Percentiles rank a stretch among this genome's conserved stretches.
Conservation (phyloP, 768 basidiomycete species). For the Steccherinum ochraceum region DNA sequence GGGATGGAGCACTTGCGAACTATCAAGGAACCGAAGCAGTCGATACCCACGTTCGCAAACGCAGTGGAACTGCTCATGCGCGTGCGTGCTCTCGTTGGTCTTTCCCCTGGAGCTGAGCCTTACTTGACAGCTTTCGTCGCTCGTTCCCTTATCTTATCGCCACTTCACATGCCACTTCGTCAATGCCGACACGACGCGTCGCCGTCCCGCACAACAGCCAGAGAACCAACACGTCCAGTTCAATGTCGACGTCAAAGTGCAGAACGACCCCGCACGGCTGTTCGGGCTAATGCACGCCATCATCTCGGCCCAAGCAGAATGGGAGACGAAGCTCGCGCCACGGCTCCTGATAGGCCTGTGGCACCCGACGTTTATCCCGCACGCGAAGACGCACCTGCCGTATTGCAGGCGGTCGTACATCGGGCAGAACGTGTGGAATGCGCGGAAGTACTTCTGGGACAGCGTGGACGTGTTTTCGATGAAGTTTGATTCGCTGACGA, state of each 20-base stretch:
- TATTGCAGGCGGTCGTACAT: conserved; percentile 86
- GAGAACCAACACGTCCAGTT: conserved; percentile 73
- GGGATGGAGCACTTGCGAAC: conserved; percentile 79
- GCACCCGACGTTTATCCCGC: conserved; percentile 85
- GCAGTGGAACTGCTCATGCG: conserved; percentile 77
- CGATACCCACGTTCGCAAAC: conserved; percentile 87
- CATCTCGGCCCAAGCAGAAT: conserved; percentile 58
- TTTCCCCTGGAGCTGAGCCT: background rate
- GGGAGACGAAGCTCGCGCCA: conserved; percentile 73
- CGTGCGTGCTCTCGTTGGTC: conserved; percentile 26
- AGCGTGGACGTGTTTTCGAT: conserved; percentile 85
- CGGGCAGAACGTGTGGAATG: conserved; percentile 62
- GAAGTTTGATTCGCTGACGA: conserved; percentile 64
- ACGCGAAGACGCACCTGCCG: conserved; percentile 70
- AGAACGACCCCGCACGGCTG: conserved; percentile 84
- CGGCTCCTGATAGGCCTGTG: conserved; percentile 78
- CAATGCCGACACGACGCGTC: background rate
- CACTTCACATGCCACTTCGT: background rate
- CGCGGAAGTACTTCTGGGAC: conserved; percentile 86
- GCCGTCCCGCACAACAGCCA: conserved; percentile 33
- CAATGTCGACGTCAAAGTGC: conserved; percentile 90
- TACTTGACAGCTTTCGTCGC: background rate
- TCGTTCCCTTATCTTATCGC: background rate
- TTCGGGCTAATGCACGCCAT: conserved; percentile 72
- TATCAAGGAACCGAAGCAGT: conserved; percentile 72